Evolutionary conservation across 169 alveolate species (phyloP).

Genomic region (Plasmodium inui): DNA sequence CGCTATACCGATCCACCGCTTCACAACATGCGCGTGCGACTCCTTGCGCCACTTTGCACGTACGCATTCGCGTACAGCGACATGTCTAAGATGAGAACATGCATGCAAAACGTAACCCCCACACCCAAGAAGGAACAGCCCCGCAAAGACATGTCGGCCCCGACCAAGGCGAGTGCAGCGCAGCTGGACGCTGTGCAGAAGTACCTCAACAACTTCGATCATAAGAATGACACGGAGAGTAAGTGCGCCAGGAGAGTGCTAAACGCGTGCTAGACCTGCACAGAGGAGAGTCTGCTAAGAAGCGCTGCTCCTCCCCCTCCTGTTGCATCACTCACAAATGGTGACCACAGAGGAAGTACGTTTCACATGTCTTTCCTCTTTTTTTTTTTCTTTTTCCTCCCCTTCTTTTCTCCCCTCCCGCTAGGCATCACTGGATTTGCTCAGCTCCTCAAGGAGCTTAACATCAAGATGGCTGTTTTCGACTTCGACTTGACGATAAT

Average conservation of each 20-base stretch:
- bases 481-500: conserved; percentile 61
- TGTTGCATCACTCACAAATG: not conserved
- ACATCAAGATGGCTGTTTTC: conserved; percentile 58
- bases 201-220: conserved; percentile 18
- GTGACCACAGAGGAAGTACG: not conserved
- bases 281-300: not conserved
- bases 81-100: not conserved
- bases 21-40: not conserved
- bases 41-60: not conserved
- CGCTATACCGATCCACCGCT: not conserved
- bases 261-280: no score
- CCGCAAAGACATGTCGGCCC: not conserved
- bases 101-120: not conserved
- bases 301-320: not conserved
- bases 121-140: not conserved
- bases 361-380: not conserved
- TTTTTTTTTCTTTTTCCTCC: not conserved
- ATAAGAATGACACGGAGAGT: conserved; percentile 24
- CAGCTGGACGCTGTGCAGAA: conserved; percentile 11
- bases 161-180: not conserved
- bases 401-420: not conserved
- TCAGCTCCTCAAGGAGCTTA: conserved; percentile 15
- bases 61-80: not conserved
- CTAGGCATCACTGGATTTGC: conserved; percentile 46
- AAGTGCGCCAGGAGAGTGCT: not conserved